These are phyloP conservation scores for Microcera coccophila DNA, from an alignment of 2,329 filamentous ascomycete genomes.

Conservation along the genomic window DNA sequence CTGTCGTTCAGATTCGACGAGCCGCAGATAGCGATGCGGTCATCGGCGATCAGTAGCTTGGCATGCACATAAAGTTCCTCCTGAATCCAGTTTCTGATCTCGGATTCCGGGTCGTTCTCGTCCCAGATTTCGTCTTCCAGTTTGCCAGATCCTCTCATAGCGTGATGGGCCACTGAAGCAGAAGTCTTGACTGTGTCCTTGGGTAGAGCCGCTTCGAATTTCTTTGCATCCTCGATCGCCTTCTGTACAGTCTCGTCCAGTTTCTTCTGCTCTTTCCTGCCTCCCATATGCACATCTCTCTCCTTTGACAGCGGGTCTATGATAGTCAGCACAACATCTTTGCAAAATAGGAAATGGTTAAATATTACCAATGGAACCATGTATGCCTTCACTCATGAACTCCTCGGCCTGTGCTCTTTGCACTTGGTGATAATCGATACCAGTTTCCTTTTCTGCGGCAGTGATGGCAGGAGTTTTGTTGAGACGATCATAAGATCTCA, in stretches of 20 bases:
- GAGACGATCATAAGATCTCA: constrained; percentile 87
- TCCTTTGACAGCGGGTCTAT: constrained; percentile 42
- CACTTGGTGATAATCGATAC: constrained; percentile 78
- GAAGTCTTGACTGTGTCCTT: constrained; percentile 37
- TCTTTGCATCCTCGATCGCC: constrained; percentile 46
- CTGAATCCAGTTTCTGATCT: constrained; percentile 86
- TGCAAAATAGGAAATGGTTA: no score
- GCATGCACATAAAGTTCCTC: constrained; percentile 95
- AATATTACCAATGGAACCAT: no score
- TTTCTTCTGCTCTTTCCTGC: constrained; percentile 33
- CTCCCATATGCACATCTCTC: constrained; percentile 48
- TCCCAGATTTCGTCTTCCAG: constrained; percentile 72
- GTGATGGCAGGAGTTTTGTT: constrained; percentile 74
- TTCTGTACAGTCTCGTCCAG: constrained; percentile 34
- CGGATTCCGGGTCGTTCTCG: constrained; percentile 63
- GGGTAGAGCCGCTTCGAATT: constrained; percentile 48
- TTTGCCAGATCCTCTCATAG: constrained; percentile 64
- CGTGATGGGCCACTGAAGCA: constrained; percentile 64
- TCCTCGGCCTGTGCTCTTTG: constrained; percentile 86
- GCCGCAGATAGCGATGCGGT: constrained; percentile 78
- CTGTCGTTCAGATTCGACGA: constrained; percentile 92
- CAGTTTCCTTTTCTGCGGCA: constrained; percentile 74
- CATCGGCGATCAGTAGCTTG: constrained; percentile 86
- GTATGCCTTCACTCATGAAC: constrained; percentile 72
- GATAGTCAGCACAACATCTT: no score